Base-by-base conservation (phyloP, 2,329 filamentous ascomycete genomes). In the Scedosporium aurantiacum region DNA sequence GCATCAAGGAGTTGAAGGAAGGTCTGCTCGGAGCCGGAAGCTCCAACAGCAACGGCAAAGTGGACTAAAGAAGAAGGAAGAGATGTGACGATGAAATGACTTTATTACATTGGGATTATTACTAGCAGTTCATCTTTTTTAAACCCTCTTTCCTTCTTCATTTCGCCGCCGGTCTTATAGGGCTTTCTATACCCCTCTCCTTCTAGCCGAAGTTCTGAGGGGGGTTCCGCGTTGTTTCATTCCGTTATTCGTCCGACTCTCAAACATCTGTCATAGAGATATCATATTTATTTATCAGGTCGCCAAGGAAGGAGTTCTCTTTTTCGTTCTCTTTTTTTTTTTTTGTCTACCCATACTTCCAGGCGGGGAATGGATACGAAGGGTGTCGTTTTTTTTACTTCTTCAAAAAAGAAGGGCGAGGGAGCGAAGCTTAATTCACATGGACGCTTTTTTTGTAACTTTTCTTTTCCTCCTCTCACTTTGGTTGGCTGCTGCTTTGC, bases 11-110 rank as follows among this genome's bases (percentile, higher is more conserved):
- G 57, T 72, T 79, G 63, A 89, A 89, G 76, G 85, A 89, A 65
- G 86, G 86, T 1, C 70, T 90, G 21, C 71, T 90, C 57, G 83
- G 83, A 6, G 79, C 79, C 7, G 79, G 78, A 23, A 73, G 73
- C 16, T 69, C 71, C 52, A 79, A 74, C 66, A 66, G 66, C 50
- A 76, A 74, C 64, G 79, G 78, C 70, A 83, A 80, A 76, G 79
- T 75, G 67, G 80, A 82, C 67, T 82, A 63, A 67, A 41, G 56
- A 21, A 23, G n/a, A 21, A 6, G 32, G 32, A 37, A 37, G 10
- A 16, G 57, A 50, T 52, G 40, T 60, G 43, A 45, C 27, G 56
- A 58, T 41, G 56, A 41, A 55, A 57, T 61, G 59, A 56, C 25
- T 61, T n/a, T 61, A 57, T 54, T 47, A 57, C 28, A 25, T 40